A percentile compares a stretch with the other conserved stretches of the same genome.
These are phyloP conservation scores for Hypoxylon sp. DNA, from an alignment of 2,329 filamentous ascomycete species.

Conservation along the genomic window DNA sequence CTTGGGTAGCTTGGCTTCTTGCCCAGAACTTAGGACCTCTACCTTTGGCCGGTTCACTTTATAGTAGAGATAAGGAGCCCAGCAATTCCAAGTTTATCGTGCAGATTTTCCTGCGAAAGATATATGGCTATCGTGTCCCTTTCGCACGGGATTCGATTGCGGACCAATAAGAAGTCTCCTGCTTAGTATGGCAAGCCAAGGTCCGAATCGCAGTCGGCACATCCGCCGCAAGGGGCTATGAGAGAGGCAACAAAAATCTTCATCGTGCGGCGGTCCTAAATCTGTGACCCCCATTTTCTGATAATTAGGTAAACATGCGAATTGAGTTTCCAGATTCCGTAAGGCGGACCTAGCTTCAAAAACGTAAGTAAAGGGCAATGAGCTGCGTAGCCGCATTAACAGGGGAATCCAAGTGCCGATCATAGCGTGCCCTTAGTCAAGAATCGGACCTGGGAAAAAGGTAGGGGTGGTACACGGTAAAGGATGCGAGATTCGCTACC, in stretches of 20 bases:
- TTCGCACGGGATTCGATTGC: conserved; percentile 18
- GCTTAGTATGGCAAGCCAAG: conserved; percentile 22
- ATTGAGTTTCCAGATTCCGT: conserved; percentile 42
- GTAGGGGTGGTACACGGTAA: conserved; percentile 29
- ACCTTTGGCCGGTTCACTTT: conserved; percentile 14
- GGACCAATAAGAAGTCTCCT: conserved; percentile 11
- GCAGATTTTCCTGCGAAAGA: conserved; percentile 5
- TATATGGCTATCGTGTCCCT: conserved; percentile 11
- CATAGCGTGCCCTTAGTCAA: conserved; percentile 30
- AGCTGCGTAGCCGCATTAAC: conserved; percentile 37
- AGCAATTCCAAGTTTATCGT: conserved; percentile 15
- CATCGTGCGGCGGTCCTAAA: conserved; percentile 10
- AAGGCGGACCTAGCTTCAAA: conserved; percentile 36
- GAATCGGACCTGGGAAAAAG: conserved; percentile 31
- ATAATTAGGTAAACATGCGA: conserved; percentile 24
- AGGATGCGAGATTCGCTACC: conserved; percentile 43
- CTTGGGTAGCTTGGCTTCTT: conserved; percentile 28
- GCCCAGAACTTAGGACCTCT: conserved; percentile 20
- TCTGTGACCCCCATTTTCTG: conserved; percentile 22
- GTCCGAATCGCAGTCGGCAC: conserved; percentile 27
- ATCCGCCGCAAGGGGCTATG: conserved; percentile 11
- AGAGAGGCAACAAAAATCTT: not conserved
- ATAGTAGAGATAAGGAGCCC: conserved; percentile 29
- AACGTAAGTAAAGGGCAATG: conserved; percentile 15
- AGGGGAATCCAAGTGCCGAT: conserved; percentile 46